These are phyloP conservation scores for Cucumis sativus DNA, from an alignment of 306 rosid species.

Conservation along the genomic window DNA sequence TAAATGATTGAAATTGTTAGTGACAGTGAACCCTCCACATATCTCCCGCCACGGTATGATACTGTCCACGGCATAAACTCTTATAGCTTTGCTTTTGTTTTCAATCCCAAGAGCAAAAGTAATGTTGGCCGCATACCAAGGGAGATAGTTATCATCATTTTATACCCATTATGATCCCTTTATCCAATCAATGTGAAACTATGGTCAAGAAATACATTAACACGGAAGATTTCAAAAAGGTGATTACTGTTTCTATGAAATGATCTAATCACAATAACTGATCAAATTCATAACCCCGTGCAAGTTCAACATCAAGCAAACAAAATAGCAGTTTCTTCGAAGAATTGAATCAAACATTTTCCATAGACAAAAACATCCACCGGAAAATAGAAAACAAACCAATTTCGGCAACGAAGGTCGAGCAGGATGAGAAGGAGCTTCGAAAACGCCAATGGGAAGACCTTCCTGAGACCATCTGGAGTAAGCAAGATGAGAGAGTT, in stretches of 20 bases:
- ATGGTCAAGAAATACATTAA: too few relatives aligned
- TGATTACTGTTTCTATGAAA: neutral
- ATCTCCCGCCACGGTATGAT: too few relatives aligned
- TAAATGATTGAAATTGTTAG: too few relatives aligned
- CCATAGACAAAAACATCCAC: neutral
- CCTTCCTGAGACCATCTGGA: conserved; percentile 47
- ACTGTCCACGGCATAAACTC: too few relatives aligned
- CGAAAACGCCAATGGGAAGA: conserved; percentile 57
- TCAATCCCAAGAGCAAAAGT: too few relatives aligned
- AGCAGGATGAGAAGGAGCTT: conserved; percentile 37
- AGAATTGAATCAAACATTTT: neutral
- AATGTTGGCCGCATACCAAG: too few relatives aligned
- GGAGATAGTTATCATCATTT: too few relatives aligned
- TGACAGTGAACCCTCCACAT: too few relatives aligned
- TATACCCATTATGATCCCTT: too few relatives aligned
- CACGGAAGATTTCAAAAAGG: neutral
- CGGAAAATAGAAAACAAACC: conserved; percentile 23
- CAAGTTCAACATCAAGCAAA: neutral
- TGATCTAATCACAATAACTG: neutral
- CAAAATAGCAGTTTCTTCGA: neutral
- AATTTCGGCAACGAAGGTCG: conserved; percentile 38
- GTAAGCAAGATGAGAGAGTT: conserved; percentile 70
- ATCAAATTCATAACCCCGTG: neutral
- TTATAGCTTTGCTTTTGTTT: too few relatives aligned
- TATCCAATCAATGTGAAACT: too few relatives aligned